Percentiles rank a stretch among this genome's conserved stretches.
Conservation (phyloP, 768 basidiomycete species). For the Phylloporus sp. region DNA sequence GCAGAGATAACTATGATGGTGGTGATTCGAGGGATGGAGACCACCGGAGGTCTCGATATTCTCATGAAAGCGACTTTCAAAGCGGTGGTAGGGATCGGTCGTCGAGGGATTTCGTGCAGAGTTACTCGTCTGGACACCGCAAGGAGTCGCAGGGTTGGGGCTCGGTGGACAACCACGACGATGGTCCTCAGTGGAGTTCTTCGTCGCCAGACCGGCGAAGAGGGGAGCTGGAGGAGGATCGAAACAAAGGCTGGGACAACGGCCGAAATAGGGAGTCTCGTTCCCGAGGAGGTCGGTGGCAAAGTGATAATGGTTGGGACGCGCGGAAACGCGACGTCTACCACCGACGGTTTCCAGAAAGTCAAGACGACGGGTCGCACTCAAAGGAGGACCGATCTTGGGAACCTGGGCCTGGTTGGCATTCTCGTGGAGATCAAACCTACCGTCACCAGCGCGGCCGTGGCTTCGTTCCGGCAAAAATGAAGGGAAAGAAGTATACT, state of each 20-base stretch:
- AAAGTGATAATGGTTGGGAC: conserved; percentile 47
- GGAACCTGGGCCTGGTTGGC: conserved; percentile 72
- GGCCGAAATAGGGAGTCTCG: conserved; percentile 35
- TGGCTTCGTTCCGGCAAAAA: conserved; percentile 36
- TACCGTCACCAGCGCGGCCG: conserved; percentile 36
- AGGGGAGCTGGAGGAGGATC: conserved; percentile 36
- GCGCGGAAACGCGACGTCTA: conserved; percentile 43
- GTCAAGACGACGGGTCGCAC: conserved; percentile 19
- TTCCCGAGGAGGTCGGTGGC: conserved; percentile 29
- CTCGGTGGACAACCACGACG: conserved; percentile 39
- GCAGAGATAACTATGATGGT: conserved; percentile 47
- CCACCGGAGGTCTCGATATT: conserved; percentile 39
- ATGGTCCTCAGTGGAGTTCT: conserved; percentile 38
- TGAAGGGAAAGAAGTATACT: conserved; percentile 34
- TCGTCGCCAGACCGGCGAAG: conserved; percentile 42
- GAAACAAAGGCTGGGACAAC: conserved; percentile 33
- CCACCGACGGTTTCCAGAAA: conserved; percentile 33
- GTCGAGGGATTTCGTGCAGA: conserved; percentile 41
- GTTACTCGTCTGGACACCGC: conserved; percentile 41
- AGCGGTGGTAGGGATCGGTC: conserved; percentile 43
- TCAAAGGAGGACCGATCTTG: conserved; percentile 53
- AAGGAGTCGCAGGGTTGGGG: conserved; percentile 42
- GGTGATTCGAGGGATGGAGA: conserved; percentile 41
- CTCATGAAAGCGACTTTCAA: conserved; percentile 39
- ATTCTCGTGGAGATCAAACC: conserved; percentile 37